phyloP scores from a whole-genome alignment of 148 eudicot genomes.

The Polygonum aviculare region DNA sequence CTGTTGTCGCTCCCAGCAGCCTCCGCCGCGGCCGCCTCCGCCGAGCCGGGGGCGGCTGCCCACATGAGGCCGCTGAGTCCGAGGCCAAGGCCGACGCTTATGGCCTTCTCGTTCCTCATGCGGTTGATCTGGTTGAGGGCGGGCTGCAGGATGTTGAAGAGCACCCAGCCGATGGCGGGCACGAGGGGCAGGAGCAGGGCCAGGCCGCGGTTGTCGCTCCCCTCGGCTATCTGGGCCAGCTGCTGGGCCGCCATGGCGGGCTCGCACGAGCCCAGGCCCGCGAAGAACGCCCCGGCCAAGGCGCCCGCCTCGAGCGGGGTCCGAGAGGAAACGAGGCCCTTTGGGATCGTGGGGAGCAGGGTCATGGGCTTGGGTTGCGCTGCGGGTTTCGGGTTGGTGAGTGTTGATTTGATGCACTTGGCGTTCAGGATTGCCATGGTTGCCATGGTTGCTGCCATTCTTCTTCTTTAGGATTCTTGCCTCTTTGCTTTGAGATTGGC shows the following conservation, averaged over 20 bases:
- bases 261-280: conserved; percentile 46
- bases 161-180: conserved; percentile 88
- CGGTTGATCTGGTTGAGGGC: conserved; percentile 70
- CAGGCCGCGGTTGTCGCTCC: conserved; percentile 75
- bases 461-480: background rate
- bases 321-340: conserved; percentile 24
- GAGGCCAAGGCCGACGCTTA: conserved; percentile 61
- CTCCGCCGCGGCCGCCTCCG: conserved; percentile 24
- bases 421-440: conserved; percentile 66
- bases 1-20: conserved; percentile 53
- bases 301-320: conserved; percentile 18
- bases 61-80: conserved; percentile 50
- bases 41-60: conserved; percentile 23
- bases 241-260: conserved; percentile 91
- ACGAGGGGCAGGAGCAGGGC: conserved; percentile 67
- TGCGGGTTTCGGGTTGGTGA: conserved; percentile 21
- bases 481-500: background rate
- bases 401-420: conserved; percentile 52
- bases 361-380: conserved; percentile 32
- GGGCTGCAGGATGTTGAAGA: conserved; percentile 78
- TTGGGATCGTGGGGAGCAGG: conserved; percentile 46
- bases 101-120: conserved; percentile 54
- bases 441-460: conserved; percentile 81
- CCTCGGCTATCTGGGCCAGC: conserved; percentile 68
- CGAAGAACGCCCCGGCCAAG: conserved; percentile 65